A percentile compares a stretch with the other conserved stretches of the same genome.
phyloP scores from a whole-genome alignment of 129 eudicot species.

The Kitagawia praeruptora region DNA sequence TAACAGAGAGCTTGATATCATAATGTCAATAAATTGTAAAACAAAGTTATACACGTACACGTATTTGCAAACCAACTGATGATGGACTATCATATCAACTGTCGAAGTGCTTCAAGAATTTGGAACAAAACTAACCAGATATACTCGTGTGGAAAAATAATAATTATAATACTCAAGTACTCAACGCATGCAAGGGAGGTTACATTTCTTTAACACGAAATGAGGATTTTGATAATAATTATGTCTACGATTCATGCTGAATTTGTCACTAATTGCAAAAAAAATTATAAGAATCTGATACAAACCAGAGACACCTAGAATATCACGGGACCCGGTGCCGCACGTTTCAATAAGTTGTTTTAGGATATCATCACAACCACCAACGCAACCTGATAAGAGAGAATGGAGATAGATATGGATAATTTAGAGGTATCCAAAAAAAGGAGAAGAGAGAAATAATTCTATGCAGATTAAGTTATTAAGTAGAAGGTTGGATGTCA shows the following conservation, averaged over 20 bases:
- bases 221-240: neutral
- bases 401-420: neutral
- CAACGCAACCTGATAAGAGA: slow-evolving; percentile 67
- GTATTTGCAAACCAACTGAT: neutral
- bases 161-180: neutral
- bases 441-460: neutral
- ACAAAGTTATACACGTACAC: neutral
- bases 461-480: neutral
- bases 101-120: neutral
- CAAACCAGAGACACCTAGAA: slow-evolving; percentile 57
- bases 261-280: neutral
- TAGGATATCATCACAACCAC: slow-evolving; percentile 86
- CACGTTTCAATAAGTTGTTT: slow-evolving; percentile 68
- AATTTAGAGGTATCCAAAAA: neutral
- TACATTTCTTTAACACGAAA: neutral
- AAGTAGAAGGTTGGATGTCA: neutral
- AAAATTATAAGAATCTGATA: neutral
- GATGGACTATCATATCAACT: too few species aligned
- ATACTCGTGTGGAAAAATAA: neutral
- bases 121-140: neutral
- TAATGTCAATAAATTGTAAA: neutral
- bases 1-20: too few species aligned
- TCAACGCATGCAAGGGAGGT: neutral
- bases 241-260: neutral
- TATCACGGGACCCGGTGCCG: slow-evolving; percentile 69